phyloP scores from a whole-genome alignment of 495 filamentous ascomycete genomes.

The Penicillium robsamsonii region DNA sequence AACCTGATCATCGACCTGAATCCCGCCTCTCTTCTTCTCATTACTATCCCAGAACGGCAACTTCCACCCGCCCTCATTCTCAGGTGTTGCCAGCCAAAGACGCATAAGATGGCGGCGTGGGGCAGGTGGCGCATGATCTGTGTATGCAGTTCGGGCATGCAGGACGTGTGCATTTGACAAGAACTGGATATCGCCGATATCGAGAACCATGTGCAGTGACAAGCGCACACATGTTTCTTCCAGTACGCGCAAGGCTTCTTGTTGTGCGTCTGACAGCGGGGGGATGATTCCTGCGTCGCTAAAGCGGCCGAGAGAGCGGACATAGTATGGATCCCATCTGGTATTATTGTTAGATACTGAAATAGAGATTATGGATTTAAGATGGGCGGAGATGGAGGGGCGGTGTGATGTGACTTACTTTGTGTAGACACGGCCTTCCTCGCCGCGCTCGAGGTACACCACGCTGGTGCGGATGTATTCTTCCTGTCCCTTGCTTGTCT shows the following conservation, averaged over 20 bases:
- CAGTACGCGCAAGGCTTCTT: constrained; percentile 61
- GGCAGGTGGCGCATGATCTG: constrained; percentile 60
- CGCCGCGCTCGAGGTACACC: constrained; percentile 65
- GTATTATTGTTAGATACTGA: constrained; percentile 14
- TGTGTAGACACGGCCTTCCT: constrained; percentile 51
- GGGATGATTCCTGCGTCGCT: constrained; percentile 65
- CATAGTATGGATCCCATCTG: constrained; percentile 81
- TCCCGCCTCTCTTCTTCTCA: constrained; percentile 81
- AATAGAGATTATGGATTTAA: background rate
- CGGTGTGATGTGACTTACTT: constrained; percentile 37
- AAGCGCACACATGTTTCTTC: constrained; percentile 64
- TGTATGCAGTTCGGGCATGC: constrained; percentile 67
- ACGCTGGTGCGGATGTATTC: constrained; percentile 72
- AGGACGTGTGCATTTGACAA: constrained; percentile 66
- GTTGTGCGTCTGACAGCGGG: constrained; percentile 59
- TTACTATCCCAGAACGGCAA: constrained; percentile 76
- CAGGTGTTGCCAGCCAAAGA: constrained; percentile 78
- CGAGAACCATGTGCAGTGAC: constrained; percentile 73
- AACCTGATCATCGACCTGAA: constrained; percentile 77
- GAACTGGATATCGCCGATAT: constrained; percentile 80
- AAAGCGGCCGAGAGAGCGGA: constrained; percentile 65
- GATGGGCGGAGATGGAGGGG: background rate
- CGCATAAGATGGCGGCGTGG: constrained; percentile 78
- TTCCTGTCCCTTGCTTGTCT: constrained; percentile 69
- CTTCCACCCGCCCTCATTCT: constrained; percentile 81